These are phyloP conservation scores for Penicillium sp. DNA, from an alignment of 2,329 filamentous ascomycete species.

Conservation along the genomic window DNA sequence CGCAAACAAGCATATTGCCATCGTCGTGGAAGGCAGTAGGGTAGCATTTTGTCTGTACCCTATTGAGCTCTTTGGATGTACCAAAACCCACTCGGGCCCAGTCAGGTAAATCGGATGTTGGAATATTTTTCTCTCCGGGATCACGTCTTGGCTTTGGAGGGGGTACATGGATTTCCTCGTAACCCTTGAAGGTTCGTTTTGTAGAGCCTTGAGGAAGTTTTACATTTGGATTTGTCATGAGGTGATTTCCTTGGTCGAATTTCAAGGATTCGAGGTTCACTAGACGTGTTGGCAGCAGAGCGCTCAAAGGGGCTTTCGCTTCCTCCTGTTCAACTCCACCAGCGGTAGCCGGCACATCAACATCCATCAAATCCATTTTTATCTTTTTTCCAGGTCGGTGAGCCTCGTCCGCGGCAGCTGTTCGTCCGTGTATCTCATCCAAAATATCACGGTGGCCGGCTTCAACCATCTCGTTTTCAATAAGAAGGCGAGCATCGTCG, in stretches of 20 bases:
- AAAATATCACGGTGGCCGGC: conserved; percentile 83
- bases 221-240: conserved; percentile 99
- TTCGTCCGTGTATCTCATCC: conserved; percentile 77
- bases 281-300: conserved; percentile 76
- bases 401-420: conserved; percentile 50
- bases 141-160: conserved; percentile 84
- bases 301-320: conserved; percentile 62
- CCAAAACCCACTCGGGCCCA: conserved; percentile 89
- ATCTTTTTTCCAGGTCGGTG: conserved; percentile 72
- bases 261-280: conserved; percentile 95
- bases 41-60: conserved; percentile 91
- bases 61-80: conserved; percentile 80
- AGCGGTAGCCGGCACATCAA: conserved; percentile 68
- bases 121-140: conserved; percentile 73
- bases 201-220: conserved; percentile 90
- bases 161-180: conserved; percentile 97
- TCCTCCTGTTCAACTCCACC: conserved; percentile 27
- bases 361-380: conserved; percentile 79
- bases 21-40: conserved; percentile 88
- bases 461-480: conserved; percentile 88
- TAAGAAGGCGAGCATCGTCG: conserved; percentile 64
- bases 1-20: conserved; percentile 96
- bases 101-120: conserved; percentile 82
- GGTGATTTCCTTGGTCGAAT: conserved; percentile 96
- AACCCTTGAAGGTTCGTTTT: conserved; percentile 93